Percentiles rank a stretch among this genome's conserved stretches.
Evolutionary conservation across 179 eudicot species (phyloP).

Genomic region (Spinacia oleracea): DNA sequence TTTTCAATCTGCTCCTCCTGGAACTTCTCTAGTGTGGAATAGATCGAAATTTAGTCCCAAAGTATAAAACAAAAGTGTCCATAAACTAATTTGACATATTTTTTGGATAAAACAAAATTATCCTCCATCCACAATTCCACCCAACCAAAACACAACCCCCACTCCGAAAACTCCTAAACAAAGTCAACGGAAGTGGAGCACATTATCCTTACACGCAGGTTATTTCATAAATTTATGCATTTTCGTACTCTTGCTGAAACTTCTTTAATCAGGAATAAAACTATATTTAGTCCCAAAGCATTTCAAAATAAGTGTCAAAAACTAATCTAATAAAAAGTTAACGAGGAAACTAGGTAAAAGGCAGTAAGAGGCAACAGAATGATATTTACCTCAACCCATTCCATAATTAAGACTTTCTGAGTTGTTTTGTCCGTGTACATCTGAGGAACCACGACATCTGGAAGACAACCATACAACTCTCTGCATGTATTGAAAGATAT

Average conservation of each 20-base stretch:
- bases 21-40: neutral
- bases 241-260: too few species aligned
- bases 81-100: neutral
- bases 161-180: too few species aligned
- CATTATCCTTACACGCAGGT: too few species aligned
- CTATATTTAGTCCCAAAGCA: neutral
- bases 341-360: neutral
- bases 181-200: too few species aligned
- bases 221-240: too few species aligned
- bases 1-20: constrained; percentile 8
- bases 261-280: neutral
- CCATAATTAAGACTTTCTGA: constrained; percentile 73
- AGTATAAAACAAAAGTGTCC: neutral
- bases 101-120: too few species aligned
- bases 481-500: constrained; percentile 40
- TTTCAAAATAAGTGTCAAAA: neutral
- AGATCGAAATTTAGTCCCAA: neutral
- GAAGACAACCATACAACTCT: constrained; percentile 74
- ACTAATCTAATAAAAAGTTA: neutral
- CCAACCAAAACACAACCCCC: too few species aligned
- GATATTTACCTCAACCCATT: constrained; percentile 82
- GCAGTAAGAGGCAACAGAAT: constrained; percentile 20
- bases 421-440: constrained; percentile 77
- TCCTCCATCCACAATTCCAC: too few species aligned
- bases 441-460: constrained; percentile 86